Evolutionary conservation across 129 eudicot genomes (phyloP).

Genomic region (Calendula officinalis): DNA sequence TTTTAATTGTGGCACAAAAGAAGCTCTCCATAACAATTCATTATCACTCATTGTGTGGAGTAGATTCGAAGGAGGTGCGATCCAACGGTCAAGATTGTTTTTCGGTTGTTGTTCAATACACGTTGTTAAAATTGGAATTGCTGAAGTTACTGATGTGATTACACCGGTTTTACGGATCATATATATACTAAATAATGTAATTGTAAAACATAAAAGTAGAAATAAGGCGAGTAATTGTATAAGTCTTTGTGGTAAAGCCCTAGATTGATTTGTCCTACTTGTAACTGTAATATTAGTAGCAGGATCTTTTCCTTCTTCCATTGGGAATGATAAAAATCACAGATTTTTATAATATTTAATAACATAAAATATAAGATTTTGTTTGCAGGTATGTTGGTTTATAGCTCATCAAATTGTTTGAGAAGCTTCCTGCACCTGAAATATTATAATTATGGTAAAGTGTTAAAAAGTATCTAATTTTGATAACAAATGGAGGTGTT

Average conservation of each 20-base stretch:
- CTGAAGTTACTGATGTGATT: slow-evolving; percentile 30
- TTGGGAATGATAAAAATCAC: slow-evolving; percentile 19
- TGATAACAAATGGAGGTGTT: not conserved
- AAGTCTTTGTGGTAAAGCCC: slow-evolving; percentile 70
- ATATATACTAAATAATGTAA: slow-evolving; percentile 58
- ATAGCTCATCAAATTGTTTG: slow-evolving; percentile 15
- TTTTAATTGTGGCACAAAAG: slow-evolving; percentile 55
- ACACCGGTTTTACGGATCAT: slow-evolving; percentile 59
- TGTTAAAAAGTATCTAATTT: slow-evolving; percentile 2
- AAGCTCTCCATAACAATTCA: slow-evolving; percentile 80
- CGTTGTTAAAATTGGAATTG: slow-evolving; percentile 37
- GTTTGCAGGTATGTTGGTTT: slow-evolving; percentile 26
- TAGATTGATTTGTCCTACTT: slow-evolving; percentile 49
- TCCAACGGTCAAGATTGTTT: slow-evolving; percentile 52
- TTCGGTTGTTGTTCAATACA: slow-evolving; percentile 38
- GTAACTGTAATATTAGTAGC: slow-evolving; percentile 20
- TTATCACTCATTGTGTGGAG: slow-evolving; percentile 63
- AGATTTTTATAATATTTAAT: slow-evolving; percentile 11
- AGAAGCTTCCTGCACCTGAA: slow-evolving; percentile 27
- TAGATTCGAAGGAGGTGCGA: slow-evolving; percentile 56
- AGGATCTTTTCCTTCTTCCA: slow-evolving; percentile 81
- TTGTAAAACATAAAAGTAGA: slow-evolving; percentile 50
- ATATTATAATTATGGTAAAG: slow-evolving; percentile 1
- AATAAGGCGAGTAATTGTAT: slow-evolving; percentile 52
- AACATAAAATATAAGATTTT: slow-evolving; percentile 19